phyloP scores from a whole-genome alignment of 768 basidiomycete genomes.

The Termitomyces bulborhizus region DNA sequence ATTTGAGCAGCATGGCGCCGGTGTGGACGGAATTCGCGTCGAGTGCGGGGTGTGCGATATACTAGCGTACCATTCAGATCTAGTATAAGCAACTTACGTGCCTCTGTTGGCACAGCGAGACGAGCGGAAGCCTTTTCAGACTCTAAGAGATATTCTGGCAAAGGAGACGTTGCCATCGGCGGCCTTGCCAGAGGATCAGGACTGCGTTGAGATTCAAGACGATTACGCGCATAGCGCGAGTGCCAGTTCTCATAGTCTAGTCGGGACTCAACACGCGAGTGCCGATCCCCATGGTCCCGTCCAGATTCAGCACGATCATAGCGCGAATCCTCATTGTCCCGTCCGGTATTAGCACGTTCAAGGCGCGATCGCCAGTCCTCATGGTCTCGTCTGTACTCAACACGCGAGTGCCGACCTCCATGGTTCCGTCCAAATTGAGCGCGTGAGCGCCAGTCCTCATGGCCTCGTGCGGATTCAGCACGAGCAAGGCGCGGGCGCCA shows the following conservation, averaged over 20 bases:
- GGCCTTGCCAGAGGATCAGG: not conserved
- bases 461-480: no score
- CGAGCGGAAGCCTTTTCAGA: slow-evolving; percentile 23
- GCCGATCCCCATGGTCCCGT: no score
- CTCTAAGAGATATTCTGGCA: slow-evolving; percentile 24
- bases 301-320: no score
- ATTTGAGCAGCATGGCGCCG: not conserved
- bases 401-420: no score
- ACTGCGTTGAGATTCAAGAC: not conserved
- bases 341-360: no score
- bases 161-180: slow-evolving; percentile 27
- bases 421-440: no score
- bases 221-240: not conserved
- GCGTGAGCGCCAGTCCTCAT: no score
- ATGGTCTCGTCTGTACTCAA: no score
- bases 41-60: slow-evolving; percentile 41
- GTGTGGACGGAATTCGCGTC: slow-evolving; percentile 4
- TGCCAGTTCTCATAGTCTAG: not conserved
- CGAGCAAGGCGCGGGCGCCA: no score
- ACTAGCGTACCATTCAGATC: slow-evolving; percentile 76
- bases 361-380: no score
- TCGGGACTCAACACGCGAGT: no score
- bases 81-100: slow-evolving; percentile 63
- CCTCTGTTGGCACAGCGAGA: slow-evolving; percentile 19
- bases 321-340: no score